These are phyloP conservation scores for Amanita muscaria DNA, from an alignment of 768 basidiomycete genomes.

Conservation along the genomic window DNA sequence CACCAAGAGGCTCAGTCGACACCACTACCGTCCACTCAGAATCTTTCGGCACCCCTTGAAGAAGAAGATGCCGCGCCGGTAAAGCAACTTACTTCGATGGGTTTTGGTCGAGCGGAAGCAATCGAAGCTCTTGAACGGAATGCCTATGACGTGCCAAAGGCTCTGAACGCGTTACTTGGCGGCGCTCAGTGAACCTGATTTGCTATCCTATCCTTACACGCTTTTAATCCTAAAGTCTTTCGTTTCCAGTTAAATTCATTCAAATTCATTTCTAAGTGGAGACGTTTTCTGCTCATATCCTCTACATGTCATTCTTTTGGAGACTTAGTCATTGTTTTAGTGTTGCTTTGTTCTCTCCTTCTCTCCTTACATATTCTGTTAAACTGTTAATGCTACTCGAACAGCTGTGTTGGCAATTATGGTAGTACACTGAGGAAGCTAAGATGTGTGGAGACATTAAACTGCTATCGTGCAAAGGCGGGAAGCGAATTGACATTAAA, in stretches of 20 bases:
- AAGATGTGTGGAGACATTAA: background rate
- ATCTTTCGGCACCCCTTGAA: slow-evolving; percentile 32
- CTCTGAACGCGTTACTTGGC: slow-evolving; percentile 69
- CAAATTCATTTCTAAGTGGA: too few species aligned
- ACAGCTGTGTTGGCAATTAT: too few species aligned
- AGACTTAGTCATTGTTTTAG: too few species aligned
- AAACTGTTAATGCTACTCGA: too few species aligned
- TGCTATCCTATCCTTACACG: background rate
- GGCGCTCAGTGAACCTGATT: slow-evolving; percentile 5
- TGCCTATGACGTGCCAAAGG: slow-evolving; percentile 72
- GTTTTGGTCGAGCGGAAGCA: slow-evolving; percentile 78
- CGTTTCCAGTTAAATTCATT: too few species aligned
- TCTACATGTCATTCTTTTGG: too few species aligned
- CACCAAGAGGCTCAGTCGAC: slow-evolving; percentile 32
- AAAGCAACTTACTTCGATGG: slow-evolving; percentile 80
- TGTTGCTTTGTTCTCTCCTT: too few species aligned
- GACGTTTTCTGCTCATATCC: too few species aligned
- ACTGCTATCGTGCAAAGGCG: background rate
- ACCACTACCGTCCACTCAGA: slow-evolving; percentile 29
- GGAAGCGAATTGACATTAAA: slow-evolving; percentile 16
- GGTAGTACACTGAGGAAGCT: background rate
- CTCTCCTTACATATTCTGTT: too few species aligned
- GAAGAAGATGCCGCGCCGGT: slow-evolving; percentile 73
- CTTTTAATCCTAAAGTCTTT: slow-evolving; percentile 1
- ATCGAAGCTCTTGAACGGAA: slow-evolving; percentile 78